These are phyloP conservation scores for Vararia minispora DNA, from an alignment of 768 basidiomycete genomes.

Conservation along the genomic window DNA sequence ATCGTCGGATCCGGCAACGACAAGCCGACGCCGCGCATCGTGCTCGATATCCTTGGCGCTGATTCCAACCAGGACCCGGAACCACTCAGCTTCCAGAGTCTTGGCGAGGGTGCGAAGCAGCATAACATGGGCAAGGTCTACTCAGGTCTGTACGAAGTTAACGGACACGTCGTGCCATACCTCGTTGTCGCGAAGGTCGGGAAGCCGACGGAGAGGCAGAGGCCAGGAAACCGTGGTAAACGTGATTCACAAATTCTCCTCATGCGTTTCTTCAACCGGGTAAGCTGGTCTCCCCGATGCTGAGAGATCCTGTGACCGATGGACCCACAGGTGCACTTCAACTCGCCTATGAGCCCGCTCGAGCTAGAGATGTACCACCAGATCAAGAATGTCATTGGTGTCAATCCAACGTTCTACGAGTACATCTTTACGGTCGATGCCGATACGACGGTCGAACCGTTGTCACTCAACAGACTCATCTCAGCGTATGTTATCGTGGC, in stretches of 20 bases:
- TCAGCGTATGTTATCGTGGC: slow-evolving; percentile 60
- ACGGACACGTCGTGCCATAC: slow-evolving; percentile 94
- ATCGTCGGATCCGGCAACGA: slow-evolving; percentile 97
- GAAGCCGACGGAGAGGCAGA: slow-evolving; percentile 84
- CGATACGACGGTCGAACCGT: slow-evolving; percentile 85
- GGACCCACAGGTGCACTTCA: slow-evolving; percentile 75
- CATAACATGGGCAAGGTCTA: slow-evolving; percentile 99
- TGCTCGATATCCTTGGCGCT: slow-evolving; percentile 90
- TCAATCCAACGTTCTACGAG: slow-evolving; percentile 98
- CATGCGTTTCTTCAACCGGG: slow-evolving; percentile 98
- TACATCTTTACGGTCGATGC: slow-evolving; percentile 91
- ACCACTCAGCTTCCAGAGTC: slow-evolving; percentile 84
- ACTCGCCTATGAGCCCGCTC: slow-evolving; percentile 89
- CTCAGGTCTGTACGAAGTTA: slow-evolving; percentile 87
- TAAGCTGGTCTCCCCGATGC: slow-evolving; percentile 19
- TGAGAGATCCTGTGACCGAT: slow-evolving; percentile 1
- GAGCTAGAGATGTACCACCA: slow-evolving; percentile 99
- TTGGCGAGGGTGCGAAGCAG: slow-evolving; percentile 92
- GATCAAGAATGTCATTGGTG: slow-evolving; percentile 99
- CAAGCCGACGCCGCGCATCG: slow-evolving; percentile 90
- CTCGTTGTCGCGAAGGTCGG: slow-evolving; percentile 88
- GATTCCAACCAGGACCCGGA: slow-evolving; percentile 92
- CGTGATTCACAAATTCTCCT: slow-evolving; percentile 94
- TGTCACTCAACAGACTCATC: slow-evolving; percentile 82
- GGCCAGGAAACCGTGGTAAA: slow-evolving; percentile 97